Percentiles rank a stretch among this genome's conserved stretches.
Conservation (phyloP, 2,329 filamentous ascomycete genomes). For the Fusarium citri region DNA sequence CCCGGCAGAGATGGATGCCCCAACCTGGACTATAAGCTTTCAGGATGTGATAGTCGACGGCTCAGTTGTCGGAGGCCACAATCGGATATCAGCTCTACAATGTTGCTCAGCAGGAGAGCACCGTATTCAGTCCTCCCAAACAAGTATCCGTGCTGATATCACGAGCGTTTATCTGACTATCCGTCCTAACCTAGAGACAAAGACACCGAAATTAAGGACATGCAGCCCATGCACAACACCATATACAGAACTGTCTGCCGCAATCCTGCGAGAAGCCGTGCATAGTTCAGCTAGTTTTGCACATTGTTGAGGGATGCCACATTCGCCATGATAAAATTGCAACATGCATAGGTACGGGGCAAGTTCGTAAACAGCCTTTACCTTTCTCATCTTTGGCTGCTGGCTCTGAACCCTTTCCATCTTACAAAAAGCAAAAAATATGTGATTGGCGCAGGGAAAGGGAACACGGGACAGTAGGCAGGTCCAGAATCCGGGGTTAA, state of each 20-base stretch:
- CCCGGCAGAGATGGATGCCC: constrained; percentile 1
- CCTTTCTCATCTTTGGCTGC: constrained; percentile 8
- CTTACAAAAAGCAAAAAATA: constrained; percentile 17
- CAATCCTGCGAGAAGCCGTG: constrained; percentile 9
- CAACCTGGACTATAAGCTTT: background rate
- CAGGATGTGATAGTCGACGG: background rate
- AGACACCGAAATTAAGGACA: background rate
- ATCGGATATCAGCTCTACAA: background rate
- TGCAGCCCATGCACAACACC: background rate
- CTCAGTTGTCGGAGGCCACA: constrained; percentile 17
- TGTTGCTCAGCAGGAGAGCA: background rate
- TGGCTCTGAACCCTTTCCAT: background rate
- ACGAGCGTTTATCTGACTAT: background rate
- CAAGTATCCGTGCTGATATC: background rate
- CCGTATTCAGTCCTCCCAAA: background rate
- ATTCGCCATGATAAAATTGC: constrained; percentile 20
- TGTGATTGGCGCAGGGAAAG: constrained; percentile 14
- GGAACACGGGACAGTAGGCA: constrained; percentile 16
- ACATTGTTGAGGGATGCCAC: constrained; percentile 11
- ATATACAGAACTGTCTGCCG: background rate
- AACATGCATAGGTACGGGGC: constrained; percentile 18
- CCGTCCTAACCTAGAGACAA: background rate
- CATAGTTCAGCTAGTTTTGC: constrained; percentile 1
- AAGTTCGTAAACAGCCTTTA: background rate
- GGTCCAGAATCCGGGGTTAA: constrained; percentile 20